Base-by-base conservation (phyloP, 1,139 yeast genomes). In the Protomyces pachydermus region DNA sequence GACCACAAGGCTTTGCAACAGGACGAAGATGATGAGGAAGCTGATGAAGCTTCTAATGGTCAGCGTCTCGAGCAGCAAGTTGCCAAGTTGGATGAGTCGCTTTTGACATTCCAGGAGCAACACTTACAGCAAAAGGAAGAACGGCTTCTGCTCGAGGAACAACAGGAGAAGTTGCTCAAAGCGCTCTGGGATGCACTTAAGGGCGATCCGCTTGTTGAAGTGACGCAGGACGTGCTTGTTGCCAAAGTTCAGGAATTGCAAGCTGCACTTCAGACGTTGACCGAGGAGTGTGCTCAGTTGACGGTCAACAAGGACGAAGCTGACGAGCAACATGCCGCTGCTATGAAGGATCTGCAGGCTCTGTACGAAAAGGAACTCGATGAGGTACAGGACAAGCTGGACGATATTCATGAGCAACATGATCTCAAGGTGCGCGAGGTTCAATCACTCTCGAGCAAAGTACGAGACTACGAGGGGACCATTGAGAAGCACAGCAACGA, bases 331-430 rank as follows among this genome's bases (percentile, higher is more conserved):
- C 61, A 57, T 38, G 54, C 61, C 25, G 42, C 20, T 10, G 61
- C 61, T 50, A 57, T 57, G 61, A 57, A 57, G 39, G 38, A 50
- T 6, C 42, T 57, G 20, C 61, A 57, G 12, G 61, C 61, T n/a
- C 55, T 48, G 37, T 57, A 57, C 38, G 61, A 57, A 28, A 35
- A 37, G 20, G 61, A 57, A 32, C 37, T 57, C 12, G 61, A 57
- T 51, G 61, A 48, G 9, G 54, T 50, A n/a, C 61, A 57, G 20
- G 50, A 42, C 46, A 45, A 57, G 39, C 54, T 57, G n/a, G 61
- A 50, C 25, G 42, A 20, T 16, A 14, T 52, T 8, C 9, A 20
- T 35, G 42, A 52, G n/a, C 14, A 52, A 18, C 42, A 52, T 35
- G 42, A 34, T 8, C 39, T 34, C 42, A 18, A 32, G 14, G 56